Evolutionary conservation across 1,284 basidiomycete species (phyloP), one percentile per base, ranked within the genome.

Genomic region (Ustilago tritici): DNA sequence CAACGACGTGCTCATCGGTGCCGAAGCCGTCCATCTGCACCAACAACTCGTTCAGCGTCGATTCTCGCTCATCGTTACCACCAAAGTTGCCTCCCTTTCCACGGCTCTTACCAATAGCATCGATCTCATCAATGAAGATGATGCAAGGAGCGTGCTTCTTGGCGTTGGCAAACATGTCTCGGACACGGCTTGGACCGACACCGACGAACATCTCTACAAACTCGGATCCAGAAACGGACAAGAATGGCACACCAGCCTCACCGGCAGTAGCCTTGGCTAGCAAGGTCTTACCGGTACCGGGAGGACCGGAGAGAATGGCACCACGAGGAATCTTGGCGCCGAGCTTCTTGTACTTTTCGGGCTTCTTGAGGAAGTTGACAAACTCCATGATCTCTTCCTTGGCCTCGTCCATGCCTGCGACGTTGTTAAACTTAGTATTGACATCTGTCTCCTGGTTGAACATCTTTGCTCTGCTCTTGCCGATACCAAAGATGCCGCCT

Each of bases 341-440:
- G 43, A 99, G 91, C 84, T 92, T 93, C 88, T 98, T 94, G 88
- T 98, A 99, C 87, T 93, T 93, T 53, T 91, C 88, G 8, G 96
- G 96, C 80, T 98, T 93, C 89, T 98, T 98, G 85, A 99, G 90
- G 89, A 99, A 99, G 83, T 95, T 96, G 86, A 99, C 97, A 85
- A 99, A 99, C 87, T 99, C 96, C 94, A 98, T 98, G 82, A 99
- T 97, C 89, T 99, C 96, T 88, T 96, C 93, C 89, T 99, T 99
- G 62, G 95, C 96, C 88, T 99, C 96, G 88, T 99, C 96, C 95
- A 98, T 98, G 53, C 96, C 96, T 34, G 96, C 96, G 28, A 99
- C 94, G 86, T 99, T 94, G 87, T 91, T 92, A 89, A 99, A 99
- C 85, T 93, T 94, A 81, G 93, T 92, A 85, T 92, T 93, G 83